phyloP scores from a whole-genome alignment of 208 protist species.

The Acanthamoeba triangularis region DNA sequence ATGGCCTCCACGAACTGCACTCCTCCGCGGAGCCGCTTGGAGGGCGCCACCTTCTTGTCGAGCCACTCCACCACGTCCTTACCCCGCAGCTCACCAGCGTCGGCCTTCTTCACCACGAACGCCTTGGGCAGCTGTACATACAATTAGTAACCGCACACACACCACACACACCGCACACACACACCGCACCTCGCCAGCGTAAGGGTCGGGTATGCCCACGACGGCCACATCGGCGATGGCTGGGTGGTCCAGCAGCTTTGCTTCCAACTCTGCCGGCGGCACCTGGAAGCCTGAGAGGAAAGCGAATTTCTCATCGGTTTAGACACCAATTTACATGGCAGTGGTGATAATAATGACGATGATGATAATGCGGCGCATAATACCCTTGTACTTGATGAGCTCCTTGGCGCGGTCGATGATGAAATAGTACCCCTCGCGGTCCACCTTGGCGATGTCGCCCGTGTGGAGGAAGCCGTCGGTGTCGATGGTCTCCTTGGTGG shows the following conservation, averaged over 20 bases:
- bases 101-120: slow-evolving; percentile 89
- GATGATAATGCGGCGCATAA: too few species aligned
- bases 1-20: slow-evolving; percentile 90
- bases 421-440: slow-evolving; percentile 63
- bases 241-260: slow-evolving; percentile 88
- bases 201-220: slow-evolving; percentile 88
- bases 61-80: slow-evolving; percentile 86
- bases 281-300: slow-evolving; percentile 95
- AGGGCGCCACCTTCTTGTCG: slow-evolving; percentile 83
- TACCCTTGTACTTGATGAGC: slow-evolving; percentile 94
- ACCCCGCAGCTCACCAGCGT: not conserved
- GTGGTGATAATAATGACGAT: too few species aligned
- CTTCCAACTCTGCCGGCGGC: slow-evolving; percentile 93
- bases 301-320: too few species aligned
- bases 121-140: slow-evolving; percentile 91
- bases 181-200: slow-evolving; percentile 78
- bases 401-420: slow-evolving; percentile 91
- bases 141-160: not conserved
- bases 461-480: slow-evolving; percentile 54
- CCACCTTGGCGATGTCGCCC: slow-evolving; percentile 65
- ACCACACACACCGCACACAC: not conserved
- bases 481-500: slow-evolving; percentile 59
- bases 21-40: slow-evolving; percentile 92
- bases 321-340: too few species aligned
- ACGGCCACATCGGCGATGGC: slow-evolving; percentile 91